Base-by-base conservation (phyloP, 1,284 basidiomycete genomes). In the Sporisorium exsertum region DNA sequence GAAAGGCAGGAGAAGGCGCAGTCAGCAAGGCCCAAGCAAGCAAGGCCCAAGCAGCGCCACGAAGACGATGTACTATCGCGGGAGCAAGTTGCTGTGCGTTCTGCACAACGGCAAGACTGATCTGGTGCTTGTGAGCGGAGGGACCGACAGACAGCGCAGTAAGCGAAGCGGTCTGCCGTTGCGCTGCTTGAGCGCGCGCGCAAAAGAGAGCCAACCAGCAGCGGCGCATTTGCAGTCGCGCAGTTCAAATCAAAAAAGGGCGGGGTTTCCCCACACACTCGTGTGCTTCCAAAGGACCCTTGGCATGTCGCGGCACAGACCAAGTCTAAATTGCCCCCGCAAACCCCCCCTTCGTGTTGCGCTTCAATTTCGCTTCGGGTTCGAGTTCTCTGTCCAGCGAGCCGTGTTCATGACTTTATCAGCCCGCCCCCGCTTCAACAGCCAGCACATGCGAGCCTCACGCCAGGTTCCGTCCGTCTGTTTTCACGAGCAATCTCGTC, bases 191-290 rank as follows among this genome's bases (percentile, higher is more conserved):
- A 27, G 43, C 54, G 20, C 55, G 43, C 55, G 43, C 54, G 40
- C 53, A 43, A 22, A 43, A 29, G 35, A 2, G 16, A 57, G 37
- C 67, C 67, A 70, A 70, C 67, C 67, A 70, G 67, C 52, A 50
- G n/a, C 26, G 6, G 52, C 35, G 33, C 33, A 64, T 70, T 70
- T 56, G n/a, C n/a, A 47, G 22, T 58, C 37, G n/a, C n/a, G n/a
- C 16, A 45, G 8, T 20, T 5, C 2, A 18, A 49, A 24, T n/a
- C n/a, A n/a, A 2, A 15, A 58, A 68, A 68, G 49, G 49, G 66
- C 67, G 67, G 67, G 67, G 67, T 69, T 69, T 69, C 67, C 67
- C 67, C 67, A 69, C 67, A 69, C 67, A 69, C 47, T 27, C 16
- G 20, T 20, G 45, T 46, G 27, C 27, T 42, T 32, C 50, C 22